Base-by-base conservation (phyloP, 2,329 filamentous ascomycete species). In the Neonectria punicea region DNA sequence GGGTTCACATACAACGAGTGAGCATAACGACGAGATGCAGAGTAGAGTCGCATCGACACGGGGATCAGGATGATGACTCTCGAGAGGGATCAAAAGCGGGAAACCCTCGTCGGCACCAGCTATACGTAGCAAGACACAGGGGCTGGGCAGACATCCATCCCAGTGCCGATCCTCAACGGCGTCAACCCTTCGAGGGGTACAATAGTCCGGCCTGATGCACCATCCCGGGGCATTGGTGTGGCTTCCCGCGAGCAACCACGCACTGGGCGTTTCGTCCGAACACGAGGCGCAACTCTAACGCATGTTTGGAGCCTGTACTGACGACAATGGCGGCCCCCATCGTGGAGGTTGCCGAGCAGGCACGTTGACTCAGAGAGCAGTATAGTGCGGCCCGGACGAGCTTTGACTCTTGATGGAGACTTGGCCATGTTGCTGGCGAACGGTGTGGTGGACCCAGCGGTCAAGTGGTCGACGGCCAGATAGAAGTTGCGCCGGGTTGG, bases 211-310 rank as follows among this genome's bases (percentile, higher is more conserved):
- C 16, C 47, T 20, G 59, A 64, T 65, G 69, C 61, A 71, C 46
- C 53, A 51, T 65, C 46, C 56, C 55, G 68, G 51, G 44, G 32
- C 2, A 55, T 53, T 60, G 55, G 65, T 58, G 53, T 65, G 57
- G 61, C 54, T 69, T 51, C 20, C 56, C 58, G 58, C 50, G 34
- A 66, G 47, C n/a, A 61, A 55, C 60, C 49, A 66, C 32, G 28
- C 28, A 53, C 22, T 63, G 34, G 56, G 28, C 57, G 34, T 39
- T 64, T 61, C 51, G 50, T 66, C 63, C 66, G 67, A 73, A 70
- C 70, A 73, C 68, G 67, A 69, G 67, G 65, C 58, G 57, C 61
- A 63, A 62, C 47, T 59, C 51, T 61, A 61, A 60, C 28, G 56
- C n/a, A 56, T 20, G 58, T 67, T 51, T 58, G 56, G 67, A 49